Base-by-base conservation (phyloP, 805 yeast genomes). In the Brettanomyces sp. region DNA sequence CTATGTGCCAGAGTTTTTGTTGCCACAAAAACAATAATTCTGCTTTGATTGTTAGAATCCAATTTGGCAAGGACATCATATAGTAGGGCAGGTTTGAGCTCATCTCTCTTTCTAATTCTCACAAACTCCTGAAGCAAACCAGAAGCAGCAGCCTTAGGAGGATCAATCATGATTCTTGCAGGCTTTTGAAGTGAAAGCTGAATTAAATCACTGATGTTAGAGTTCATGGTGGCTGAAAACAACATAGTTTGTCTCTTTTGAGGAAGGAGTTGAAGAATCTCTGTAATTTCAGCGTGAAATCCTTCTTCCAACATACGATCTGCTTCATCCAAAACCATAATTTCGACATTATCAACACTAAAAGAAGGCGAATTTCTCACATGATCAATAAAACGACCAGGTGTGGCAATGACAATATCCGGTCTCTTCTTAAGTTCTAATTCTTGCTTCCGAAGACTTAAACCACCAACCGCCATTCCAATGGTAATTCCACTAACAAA, bases 251-350 rank as follows among this genome's bases (percentile, higher is more conserved):
- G 99, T 64, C 98, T 80, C 66, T 87, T 87, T 43, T 81, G 77
- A 28, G 99, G 99, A 52, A 95, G 72, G 45, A 91, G 71, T 12
- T 85, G 76, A 65, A 93, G 75, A 49, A 93, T 91, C 63, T 93
- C 99, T 18, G 88, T 83, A 54, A 93, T 72, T 66, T 93, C 99
- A 45, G 81, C 87, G 66, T 90, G 96, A 78, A 93, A 93, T 60
- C 99, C 99, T 67, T 93, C 99, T 63, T 93, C 99, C 56, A 93
- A 75, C 98, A 93, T 93, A 70, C 99, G 81, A 74, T 93, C 99
- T 49, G 99, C 99, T 71, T 93, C 99, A 70, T 93, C 99, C 55
- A 93, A 75, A 30, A 93, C 95, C 56, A 93, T 71, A 45, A 93
- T 85, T 68, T 93, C 99, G 43, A 93, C 93, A 33, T 81, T 74